These are phyloP conservation scores for Aureobasidium subglaciale DNA, from an alignment of 2,329 filamentous ascomycete species.

Conservation along the genomic window DNA sequence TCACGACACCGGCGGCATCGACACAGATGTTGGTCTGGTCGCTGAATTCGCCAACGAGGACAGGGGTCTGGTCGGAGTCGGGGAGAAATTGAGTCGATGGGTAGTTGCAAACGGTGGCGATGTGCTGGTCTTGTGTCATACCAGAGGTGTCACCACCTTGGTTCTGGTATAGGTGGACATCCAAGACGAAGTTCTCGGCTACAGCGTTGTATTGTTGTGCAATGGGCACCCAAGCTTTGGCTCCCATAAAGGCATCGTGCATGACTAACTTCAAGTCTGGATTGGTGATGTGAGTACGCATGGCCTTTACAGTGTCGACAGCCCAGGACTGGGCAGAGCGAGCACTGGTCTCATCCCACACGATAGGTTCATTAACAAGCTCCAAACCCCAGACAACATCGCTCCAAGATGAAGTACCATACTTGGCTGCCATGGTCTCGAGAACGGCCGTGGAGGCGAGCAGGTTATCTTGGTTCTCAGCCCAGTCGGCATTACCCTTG, in stretches of 20 bases:
- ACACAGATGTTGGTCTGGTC: slow-evolving; percentile 47
- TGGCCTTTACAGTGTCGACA: slow-evolving; percentile 44
- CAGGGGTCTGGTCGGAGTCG: slow-evolving; percentile 28
- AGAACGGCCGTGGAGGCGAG: slow-evolving; percentile 48
- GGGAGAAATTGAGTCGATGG: slow-evolving; percentile 48
- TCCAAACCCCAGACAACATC: slow-evolving; percentile 54
- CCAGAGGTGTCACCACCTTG: slow-evolving; percentile 30
- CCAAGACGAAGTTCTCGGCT: slow-evolving; percentile 51
- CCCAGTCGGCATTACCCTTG: slow-evolving; percentile 32
- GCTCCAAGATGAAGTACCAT: slow-evolving; percentile 44
- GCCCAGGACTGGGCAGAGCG: slow-evolving; percentile 47
- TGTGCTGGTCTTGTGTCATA: slow-evolving; percentile 34
- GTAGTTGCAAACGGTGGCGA: slow-evolving; percentile 50
- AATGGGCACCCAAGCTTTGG: slow-evolving; percentile 55
- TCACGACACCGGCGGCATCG: slow-evolving; percentile 48
- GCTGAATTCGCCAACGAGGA: slow-evolving; percentile 52
- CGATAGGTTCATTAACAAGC: slow-evolving; percentile 51
- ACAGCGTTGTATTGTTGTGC: slow-evolving; percentile 45
- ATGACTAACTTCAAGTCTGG: slow-evolving; percentile 44
- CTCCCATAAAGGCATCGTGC: slow-evolving; percentile 48
- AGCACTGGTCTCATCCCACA: slow-evolving; percentile 37
- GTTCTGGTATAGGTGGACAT: slow-evolving; percentile 52
- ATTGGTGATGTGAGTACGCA: slow-evolving; percentile 22
- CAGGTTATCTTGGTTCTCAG: slow-evolving; percentile 43
- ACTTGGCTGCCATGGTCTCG: slow-evolving; percentile 51